Conservation (phyloP, 2,329 filamentous ascomycete genomes). For the Blumeria graminis region DNA sequence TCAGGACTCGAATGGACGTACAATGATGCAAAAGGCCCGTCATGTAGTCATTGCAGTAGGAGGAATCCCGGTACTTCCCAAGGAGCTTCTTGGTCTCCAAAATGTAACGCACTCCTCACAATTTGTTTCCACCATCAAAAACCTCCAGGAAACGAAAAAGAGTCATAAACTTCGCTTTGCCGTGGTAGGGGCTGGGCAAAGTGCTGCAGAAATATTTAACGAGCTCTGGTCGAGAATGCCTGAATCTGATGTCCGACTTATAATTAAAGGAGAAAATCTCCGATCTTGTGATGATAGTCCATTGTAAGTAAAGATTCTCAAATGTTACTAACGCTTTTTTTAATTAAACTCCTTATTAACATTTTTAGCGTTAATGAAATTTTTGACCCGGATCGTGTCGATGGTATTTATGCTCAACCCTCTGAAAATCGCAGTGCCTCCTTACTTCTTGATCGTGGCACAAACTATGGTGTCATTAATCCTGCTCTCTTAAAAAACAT, state of each 20-base stretch:
- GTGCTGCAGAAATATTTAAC: constrained; percentile 84
- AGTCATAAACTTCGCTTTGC: constrained; percentile 27
- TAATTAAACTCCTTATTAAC: not conserved
- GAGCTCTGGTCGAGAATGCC: constrained; percentile 66
- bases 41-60: constrained; percentile 40
- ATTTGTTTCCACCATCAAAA: constrained; percentile 41
- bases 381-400: constrained; percentile 72
- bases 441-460: constrained; percentile 50
- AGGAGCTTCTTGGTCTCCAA: constrained; percentile 41
- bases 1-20: constrained; percentile 16
- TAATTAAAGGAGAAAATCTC: constrained; percentile 66
- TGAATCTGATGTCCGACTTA: constrained; percentile 49
- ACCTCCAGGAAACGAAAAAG: constrained; percentile 21
- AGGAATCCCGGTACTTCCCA: constrained; percentile 45
- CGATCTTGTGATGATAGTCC: constrained; percentile 87
- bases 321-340: not conserved
- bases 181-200: constrained; percentile 75
- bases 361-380: constrained; percentile 63
- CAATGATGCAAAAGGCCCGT: constrained; percentile 18
- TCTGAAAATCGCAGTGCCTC: constrained; percentile 31
- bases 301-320: constrained; percentile 36
- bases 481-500: constrained; percentile 75
- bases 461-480: constrained; percentile 87
- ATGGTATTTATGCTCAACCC: constrained; percentile 47
- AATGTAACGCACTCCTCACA: constrained; percentile 73